A percentile compares a stretch with the other conserved stretches of the same genome.
Conservation (phyloP, 164 flowering plant genomes). For the Sedum album region DNA sequence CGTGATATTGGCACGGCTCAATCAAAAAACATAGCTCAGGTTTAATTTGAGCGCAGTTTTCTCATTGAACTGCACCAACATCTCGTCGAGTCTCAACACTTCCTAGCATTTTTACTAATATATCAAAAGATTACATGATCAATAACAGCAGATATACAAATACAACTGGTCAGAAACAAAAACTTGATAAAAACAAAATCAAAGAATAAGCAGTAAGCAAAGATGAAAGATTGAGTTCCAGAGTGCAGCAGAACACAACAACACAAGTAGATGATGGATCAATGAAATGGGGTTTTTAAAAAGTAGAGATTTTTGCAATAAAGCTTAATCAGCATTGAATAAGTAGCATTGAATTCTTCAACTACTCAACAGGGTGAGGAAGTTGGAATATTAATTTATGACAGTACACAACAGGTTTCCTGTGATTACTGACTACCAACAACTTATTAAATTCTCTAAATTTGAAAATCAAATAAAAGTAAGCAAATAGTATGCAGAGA, state of each 20-base stretch:
- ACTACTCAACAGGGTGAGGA: slow-evolving; percentile 6
- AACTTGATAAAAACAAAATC: neutral
- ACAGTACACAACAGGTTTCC: slow-evolving; percentile 8
- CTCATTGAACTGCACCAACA: slow-evolving; percentile 12
- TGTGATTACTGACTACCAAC: neutral
- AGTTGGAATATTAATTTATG: slow-evolving; percentile 10
- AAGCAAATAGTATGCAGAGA: neutral
- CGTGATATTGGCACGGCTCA: slow-evolving; percentile 60
- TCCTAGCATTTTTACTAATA: neutral
- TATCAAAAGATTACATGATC: neutral
- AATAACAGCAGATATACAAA: too few species aligned
- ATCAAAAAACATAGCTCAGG: slow-evolving; percentile 22
- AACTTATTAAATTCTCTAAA: too few species aligned
- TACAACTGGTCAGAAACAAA: too few species aligned
- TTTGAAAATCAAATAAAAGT: neutral
- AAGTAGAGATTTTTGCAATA: neutral
- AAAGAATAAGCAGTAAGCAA: too few species aligned
- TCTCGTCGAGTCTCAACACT: neutral
- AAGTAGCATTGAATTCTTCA: slow-evolving; percentile 13
- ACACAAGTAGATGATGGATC: slow-evolving; percentile 6
- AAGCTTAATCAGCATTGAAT: neutral
- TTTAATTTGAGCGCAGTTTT: neutral
- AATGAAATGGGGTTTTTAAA: neutral
- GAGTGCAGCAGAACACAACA: neutral
- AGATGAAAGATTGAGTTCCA: neutral